Evolutionary conservation across 345 rosid species (phyloP).

Genomic region (Euphorbia peplus): DNA sequence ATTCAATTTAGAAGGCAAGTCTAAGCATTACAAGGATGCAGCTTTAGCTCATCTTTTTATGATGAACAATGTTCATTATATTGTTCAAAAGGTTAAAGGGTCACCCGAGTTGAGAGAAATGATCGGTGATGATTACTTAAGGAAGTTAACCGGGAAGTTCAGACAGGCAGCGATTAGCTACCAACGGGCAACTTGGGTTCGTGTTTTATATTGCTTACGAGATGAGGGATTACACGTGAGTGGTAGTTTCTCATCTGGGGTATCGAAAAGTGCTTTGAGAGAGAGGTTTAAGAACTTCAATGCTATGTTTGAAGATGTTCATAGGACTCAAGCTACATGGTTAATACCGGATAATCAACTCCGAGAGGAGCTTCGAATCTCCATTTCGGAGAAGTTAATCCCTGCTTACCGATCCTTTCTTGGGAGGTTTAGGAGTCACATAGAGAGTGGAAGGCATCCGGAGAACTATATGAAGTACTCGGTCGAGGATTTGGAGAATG

Average conservation of each 20-base stretch:
- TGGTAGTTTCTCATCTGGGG: constrained; percentile 87
- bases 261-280: constrained; percentile 69
- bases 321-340: constrained; percentile 78
- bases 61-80: constrained; percentile 92
- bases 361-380: constrained; percentile 84
- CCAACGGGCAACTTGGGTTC: constrained; percentile 87
- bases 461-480: constrained; percentile 90
- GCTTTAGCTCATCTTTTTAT: constrained; percentile 71
- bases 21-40: constrained; percentile 71
- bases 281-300: constrained; percentile 92
- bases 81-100: constrained; percentile 79
- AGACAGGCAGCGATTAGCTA: constrained; percentile 75
- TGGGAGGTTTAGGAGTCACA: constrained; percentile 85
- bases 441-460: constrained; percentile 92
- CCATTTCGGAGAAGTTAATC: constrained; percentile 72
- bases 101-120: constrained; percentile 78
- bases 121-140: constrained; percentile 84
- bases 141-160: constrained; percentile 67
- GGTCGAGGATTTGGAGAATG: constrained; percentile 78
- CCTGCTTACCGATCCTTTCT: constrained; percentile 94
- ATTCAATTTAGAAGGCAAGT: constrained; percentile 82
- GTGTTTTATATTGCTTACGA: constrained; percentile 69
- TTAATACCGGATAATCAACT: constrained; percentile 77
- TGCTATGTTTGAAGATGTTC: constrained; percentile 89
- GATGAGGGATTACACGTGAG: constrained; percentile 88